Evolutionary conservation across 2,329 filamentous ascomycete genomes (phyloP).

Genomic region (Colletotrichum musicola): DNA sequence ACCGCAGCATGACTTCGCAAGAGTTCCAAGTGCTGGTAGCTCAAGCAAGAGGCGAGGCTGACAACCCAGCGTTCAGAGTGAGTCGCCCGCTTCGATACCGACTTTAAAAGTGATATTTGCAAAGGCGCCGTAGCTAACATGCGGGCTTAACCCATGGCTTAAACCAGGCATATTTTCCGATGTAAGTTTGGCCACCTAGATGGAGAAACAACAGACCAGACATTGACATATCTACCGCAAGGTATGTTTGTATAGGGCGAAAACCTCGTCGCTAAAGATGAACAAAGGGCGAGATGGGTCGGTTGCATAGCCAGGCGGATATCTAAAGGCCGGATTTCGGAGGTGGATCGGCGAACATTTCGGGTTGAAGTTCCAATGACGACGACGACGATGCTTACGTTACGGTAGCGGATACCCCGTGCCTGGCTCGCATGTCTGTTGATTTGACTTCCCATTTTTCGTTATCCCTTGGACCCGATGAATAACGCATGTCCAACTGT

Average conservation of each 20-base stretch:
- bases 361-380: conserved; percentile 9
- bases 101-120: neutral
- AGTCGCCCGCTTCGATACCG: conserved; percentile 34
- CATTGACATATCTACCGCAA: conserved; percentile 44
- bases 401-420: conserved; percentile 31
- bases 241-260: conserved; percentile 73
- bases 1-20: conserved; percentile 65
- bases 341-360: neutral
- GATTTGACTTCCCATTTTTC: neutral
- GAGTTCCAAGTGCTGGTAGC: conserved; percentile 70
- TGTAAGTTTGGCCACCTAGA: conserved; percentile 60
- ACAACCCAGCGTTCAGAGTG: conserved; percentile 69
- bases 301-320: conserved; percentile 8
- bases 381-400: neutral
- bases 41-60: conserved; percentile 66
- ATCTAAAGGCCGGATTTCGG: conserved; percentile 5
- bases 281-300: neutral
- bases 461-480: neutral
- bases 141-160: neutral
- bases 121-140: conserved; percentile 15
- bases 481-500: neutral
- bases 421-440: conserved; percentile 16
- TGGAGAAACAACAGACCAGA: neutral
- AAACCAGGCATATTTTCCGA: conserved; percentile 69
- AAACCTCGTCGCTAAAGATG: conserved; percentile 57